phyloP scores from a whole-genome alignment of 2,329 filamentous ascomycete genomes.

The Bipolaris zeicola region DNA sequence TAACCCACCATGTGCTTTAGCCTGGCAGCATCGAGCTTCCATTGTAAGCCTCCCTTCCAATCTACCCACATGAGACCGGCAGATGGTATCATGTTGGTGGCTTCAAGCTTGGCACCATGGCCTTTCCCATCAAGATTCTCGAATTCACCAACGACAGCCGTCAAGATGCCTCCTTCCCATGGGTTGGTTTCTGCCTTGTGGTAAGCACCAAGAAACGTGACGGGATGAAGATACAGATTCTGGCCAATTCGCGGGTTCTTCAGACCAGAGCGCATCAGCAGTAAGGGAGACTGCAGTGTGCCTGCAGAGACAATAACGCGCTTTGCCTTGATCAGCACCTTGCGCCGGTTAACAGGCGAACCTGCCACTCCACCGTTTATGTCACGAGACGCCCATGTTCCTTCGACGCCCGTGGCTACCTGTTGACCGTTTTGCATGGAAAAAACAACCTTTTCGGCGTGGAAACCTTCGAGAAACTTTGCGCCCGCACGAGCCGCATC shows the following conservation, averaged over 20 bases:
- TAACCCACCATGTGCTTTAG: slow-evolving; percentile 72
- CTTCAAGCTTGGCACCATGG: slow-evolving; percentile 83
- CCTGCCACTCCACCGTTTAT: slow-evolving; percentile 63
- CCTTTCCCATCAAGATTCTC: slow-evolving; percentile 81
- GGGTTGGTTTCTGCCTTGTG: slow-evolving; percentile 70
- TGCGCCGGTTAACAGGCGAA: slow-evolving; percentile 58
- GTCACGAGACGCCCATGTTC: slow-evolving; percentile 76
- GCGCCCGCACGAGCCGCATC: slow-evolving; percentile 79
- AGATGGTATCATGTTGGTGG: slow-evolving; percentile 74
- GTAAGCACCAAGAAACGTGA: slow-evolving; percentile 60
- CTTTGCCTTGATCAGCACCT: slow-evolving; percentile 76
- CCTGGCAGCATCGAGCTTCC: slow-evolving; percentile 72
- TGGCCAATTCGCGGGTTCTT: slow-evolving; percentile 81
- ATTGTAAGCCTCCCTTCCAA: slow-evolving; percentile 72
- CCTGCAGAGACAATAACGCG: slow-evolving; percentile 81
- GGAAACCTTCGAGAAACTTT: slow-evolving; percentile 81
- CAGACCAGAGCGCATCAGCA: slow-evolving; percentile 79
- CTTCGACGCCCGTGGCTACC: slow-evolving; percentile 72
- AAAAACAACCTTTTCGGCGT: slow-evolving; percentile 73
- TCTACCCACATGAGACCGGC: slow-evolving; percentile 66
- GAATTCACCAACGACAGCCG: slow-evolving; percentile 74
- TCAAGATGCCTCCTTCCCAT: slow-evolving; percentile 76
- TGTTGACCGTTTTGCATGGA: slow-evolving; percentile 59
- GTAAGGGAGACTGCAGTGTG: slow-evolving; percentile 74
- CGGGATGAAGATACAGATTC: slow-evolving; percentile 83